phyloP scores from a whole-genome alignment of 2,329 filamentous ascomycete species.

The Calonectria pauciramosa region DNA sequence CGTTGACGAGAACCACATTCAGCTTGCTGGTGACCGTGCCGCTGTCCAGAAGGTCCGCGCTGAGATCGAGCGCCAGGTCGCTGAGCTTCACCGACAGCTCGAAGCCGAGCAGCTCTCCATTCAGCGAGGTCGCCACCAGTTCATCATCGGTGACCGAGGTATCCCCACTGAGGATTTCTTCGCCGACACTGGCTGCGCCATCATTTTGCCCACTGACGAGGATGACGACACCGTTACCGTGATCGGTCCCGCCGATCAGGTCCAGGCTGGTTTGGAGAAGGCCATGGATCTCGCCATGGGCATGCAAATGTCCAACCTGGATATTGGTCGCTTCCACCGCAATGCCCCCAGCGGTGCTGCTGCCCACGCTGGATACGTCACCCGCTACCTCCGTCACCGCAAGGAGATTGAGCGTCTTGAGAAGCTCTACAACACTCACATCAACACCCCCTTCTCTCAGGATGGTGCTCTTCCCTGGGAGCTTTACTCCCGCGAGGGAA shows the following conservation, averaged over 20 bases:
- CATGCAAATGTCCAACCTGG: conserved; percentile 88
- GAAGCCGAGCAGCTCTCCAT: conserved; percentile 85
- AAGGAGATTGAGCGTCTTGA: conserved; percentile 88
- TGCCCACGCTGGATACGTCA: conserved; percentile 86
- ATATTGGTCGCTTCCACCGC: conserved; percentile 84
- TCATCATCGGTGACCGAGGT: conserved; percentile 90
- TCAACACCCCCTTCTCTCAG: conserved; percentile 81
- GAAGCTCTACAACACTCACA: conserved; percentile 84
- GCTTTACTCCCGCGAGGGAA: conserved; percentile 87
- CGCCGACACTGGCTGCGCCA: conserved; percentile 88
- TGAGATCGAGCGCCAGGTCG: conserved; percentile 83
- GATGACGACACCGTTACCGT: conserved; percentile 89
- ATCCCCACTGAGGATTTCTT: conserved; percentile 89
- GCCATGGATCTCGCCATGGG: conserved; percentile 90
- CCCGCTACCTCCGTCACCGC: conserved; percentile 87
- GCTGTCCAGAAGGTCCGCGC: conserved; percentile 85
- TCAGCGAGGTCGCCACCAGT: conserved; percentile 90
- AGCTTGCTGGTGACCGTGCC: conserved; percentile 86
- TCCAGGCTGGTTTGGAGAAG: conserved; percentile 82
- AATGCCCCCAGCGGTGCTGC: conserved; percentile 80
- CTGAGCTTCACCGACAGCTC: conserved; percentile 81
- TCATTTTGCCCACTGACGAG: conserved; percentile 83
- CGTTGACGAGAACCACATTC: conserved; percentile 80
- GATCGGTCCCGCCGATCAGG: conserved; percentile 81
- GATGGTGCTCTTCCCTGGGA: conserved; percentile 86